Evolutionary conservation across 2,329 filamentous ascomycete species (phyloP).

Genomic region (Exutisphaerella laricina): DNA sequence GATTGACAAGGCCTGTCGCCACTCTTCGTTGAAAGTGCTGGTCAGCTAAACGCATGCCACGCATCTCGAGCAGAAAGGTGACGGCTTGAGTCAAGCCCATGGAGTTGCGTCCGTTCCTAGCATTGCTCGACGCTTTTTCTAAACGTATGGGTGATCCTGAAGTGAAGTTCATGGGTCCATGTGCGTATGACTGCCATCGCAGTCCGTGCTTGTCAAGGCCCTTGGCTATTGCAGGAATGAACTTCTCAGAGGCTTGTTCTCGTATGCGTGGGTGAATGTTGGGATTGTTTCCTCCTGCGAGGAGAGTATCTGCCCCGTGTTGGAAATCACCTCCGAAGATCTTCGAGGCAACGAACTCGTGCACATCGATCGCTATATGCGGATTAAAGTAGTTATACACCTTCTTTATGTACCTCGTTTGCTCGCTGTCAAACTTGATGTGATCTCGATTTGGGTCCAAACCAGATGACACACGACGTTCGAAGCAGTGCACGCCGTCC

Average conservation of each 20-base stretch:
- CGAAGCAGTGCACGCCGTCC: constrained; percentile 23
- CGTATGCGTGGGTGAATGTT: constrained; percentile 33
- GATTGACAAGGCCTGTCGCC: constrained; percentile 14
- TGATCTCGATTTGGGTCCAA: constrained; percentile 36
- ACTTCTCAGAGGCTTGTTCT: constrained; percentile 2
- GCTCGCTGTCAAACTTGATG: constrained; percentile 33
- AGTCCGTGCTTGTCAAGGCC: constrained; percentile 27
- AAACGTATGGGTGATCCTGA: constrained; percentile 15
- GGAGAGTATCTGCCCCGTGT: constrained; percentile 35
- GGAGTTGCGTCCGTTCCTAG: constrained; percentile 18
- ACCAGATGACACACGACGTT: constrained; percentile 34
- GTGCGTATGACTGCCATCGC: constrained; percentile 34
- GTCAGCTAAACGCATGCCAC: constrained; percentile 19
- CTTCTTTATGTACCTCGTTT: constrained; percentile 34
- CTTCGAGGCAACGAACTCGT: constrained; percentile 32
- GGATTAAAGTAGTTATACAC: constrained; percentile 31
- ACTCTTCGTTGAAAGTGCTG: constrained; percentile 21
- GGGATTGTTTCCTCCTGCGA: constrained; percentile 35
- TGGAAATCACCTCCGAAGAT: constrained; percentile 30
- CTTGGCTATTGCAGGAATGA: constrained; percentile 27
- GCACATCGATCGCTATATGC: constrained; percentile 35
- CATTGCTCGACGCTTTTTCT: constrained; percentile 16
- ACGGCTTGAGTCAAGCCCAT: constrained; percentile 17
- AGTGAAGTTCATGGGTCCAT: constrained; percentile 16
- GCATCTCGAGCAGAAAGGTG: constrained; percentile 17